Evolutionary conservation across 2,329 filamentous ascomycete species (phyloP).

Genomic region (Xylariaceae sp.): DNA sequence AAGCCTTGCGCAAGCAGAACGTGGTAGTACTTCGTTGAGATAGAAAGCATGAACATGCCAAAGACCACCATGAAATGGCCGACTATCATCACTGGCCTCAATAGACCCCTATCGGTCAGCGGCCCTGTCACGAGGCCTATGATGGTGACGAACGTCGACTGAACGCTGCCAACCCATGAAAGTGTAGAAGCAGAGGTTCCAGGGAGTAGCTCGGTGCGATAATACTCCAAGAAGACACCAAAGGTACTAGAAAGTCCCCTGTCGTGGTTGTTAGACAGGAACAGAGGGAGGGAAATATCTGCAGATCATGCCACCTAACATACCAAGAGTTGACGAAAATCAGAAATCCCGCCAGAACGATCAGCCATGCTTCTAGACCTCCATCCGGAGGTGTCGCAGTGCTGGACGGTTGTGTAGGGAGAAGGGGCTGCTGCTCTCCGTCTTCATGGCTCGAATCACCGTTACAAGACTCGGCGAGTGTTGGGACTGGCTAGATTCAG

Average conservation of each 20-base stretch:
- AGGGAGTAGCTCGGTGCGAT: conserved; percentile 12
- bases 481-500: no score
- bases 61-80: conserved; percentile 17
- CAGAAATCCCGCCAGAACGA: conserved; percentile 1
- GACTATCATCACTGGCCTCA: conserved; percentile 18
- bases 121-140: conserved; percentile 26
- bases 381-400: neutral
- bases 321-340: conserved; percentile 3
- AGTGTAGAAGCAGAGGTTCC: conserved; percentile 20
- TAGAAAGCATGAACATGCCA: conserved; percentile 9
- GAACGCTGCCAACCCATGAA: conserved; percentile 26
- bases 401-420: no score
- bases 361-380: neutral
- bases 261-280: neutral
- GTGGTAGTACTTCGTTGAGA: conserved; percentile 8
- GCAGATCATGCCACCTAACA: neutral
- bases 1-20: conserved; percentile 12
- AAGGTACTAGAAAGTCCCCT: conserved; percentile 24
- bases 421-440: no score
- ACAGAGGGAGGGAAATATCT: neutral
- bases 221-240: conserved; percentile 28
- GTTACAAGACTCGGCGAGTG: no score
- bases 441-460: no score
- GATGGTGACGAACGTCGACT: conserved; percentile 24
- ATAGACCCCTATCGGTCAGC: conserved; percentile 28